Base-by-base conservation (phyloP, 2,329 filamentous ascomycete species). In the Calonectria pauciramosa region DNA sequence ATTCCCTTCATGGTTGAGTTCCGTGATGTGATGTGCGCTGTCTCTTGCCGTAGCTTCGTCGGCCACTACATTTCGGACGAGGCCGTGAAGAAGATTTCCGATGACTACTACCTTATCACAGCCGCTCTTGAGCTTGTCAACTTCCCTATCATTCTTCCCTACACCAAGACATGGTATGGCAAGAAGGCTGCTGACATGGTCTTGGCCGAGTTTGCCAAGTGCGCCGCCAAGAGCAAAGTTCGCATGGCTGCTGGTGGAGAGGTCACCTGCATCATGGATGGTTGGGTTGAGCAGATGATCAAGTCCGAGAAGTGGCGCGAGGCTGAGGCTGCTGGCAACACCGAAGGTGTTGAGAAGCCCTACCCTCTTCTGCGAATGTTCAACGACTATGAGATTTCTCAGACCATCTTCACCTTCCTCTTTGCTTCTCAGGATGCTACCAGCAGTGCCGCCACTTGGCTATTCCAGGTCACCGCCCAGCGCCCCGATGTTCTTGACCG, bases 351-450 rank as follows among this genome's bases (percentile, higher is more conserved):
- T 9, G 93, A 95, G 86, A 98, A 98, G 91, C 96, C 96, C 68
- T 87, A 92, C 26, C 94, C 94, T 80, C 84, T 98, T 34, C 90
- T 99, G 70, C 95, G 96, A 83, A 93, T 95, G 80, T 99, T 98
- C 86, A 93, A 90, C 86, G 95, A 99, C 84, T 94, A 93, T 82
- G 96, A 99, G 86, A 98, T 99, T 82, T 91, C 95, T 71, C 95
- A 97, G 89, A 98, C 96, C 30, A 85, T 99, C 82, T 98, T 98
- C 88, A 98, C 96, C 65, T 98, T 99, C 89, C 90, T 99, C 75
- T 99, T 99, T 86, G 96, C 97, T 75, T 98, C 96, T 4, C 97
- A 99, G 87, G 97, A 99, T 85, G 97, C 97, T 78, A 98, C 97
- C 76, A 97, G 94, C 87, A 97, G 95, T 82, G 96, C 97, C 75